Evolutionary conservation across 208 protist genomes (phyloP).

Genomic region (Wallacemonas collosoma): DNA sequence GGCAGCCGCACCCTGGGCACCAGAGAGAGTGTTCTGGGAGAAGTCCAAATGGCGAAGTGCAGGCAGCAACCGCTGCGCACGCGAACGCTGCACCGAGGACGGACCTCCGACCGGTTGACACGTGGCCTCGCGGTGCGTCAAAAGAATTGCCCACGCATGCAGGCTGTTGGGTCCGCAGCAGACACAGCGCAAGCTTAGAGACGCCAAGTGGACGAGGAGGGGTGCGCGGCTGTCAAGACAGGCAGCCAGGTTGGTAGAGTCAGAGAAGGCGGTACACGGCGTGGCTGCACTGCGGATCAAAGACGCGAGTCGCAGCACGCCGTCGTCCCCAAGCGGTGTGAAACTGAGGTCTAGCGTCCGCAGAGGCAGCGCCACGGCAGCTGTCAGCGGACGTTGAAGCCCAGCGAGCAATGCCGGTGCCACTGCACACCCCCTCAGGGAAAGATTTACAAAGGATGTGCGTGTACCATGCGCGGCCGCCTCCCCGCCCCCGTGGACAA

Average conservation of each 20-base stretch:
- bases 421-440: neutral
- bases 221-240: no score
- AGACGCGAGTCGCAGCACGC: conserved; percentile 17
- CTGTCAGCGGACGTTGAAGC: neutral
- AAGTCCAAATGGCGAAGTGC: conserved; percentile 18
- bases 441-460: neutral
- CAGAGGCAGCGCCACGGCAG: neutral
- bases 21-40: conserved; percentile 14
- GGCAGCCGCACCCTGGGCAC: no score
- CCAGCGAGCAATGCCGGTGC: neutral
- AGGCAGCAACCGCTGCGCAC: conserved; percentile 4
- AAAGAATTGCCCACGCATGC: no score
- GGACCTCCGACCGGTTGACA: no score
- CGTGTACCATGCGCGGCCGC: neutral
- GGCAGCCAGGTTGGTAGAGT: no score
- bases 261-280: no score
- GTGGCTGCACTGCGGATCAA: neutral
- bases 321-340: conserved; percentile 20
- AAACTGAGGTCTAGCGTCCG: conserved; percentile 19
- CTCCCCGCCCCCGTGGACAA: neutral
- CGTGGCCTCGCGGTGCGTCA: no score
- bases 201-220: neutral
- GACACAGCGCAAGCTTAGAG: conserved; percentile 20
- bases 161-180: conserved; percentile 20
- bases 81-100: no score